Evolutionary conservation across 2,329 filamentous ascomycete species (phyloP).

Genomic region (Calycina herbarum): DNA sequence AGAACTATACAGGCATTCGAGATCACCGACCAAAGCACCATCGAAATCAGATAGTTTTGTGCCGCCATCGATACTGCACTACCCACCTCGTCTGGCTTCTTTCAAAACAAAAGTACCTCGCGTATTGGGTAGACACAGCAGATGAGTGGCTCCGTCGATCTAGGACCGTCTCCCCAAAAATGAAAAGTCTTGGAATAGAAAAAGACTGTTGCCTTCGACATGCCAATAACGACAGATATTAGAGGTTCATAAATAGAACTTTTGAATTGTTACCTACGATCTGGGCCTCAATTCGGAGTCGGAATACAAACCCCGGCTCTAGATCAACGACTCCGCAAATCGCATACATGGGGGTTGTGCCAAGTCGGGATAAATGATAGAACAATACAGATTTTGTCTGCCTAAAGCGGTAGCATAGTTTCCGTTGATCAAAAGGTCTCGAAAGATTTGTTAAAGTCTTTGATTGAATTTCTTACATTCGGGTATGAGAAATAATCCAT

Average conservation of each 20-base stretch:
- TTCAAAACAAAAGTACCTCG: no score
- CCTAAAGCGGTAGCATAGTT: conserved; percentile 10
- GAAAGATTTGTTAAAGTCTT: neutral
- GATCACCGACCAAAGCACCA: no score
- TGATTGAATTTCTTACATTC: neutral
- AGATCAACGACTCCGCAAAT: neutral
- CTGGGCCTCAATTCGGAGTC: neutral
- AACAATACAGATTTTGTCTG: conserved; percentile 11
- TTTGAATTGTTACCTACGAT: neutral
- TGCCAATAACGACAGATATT: no score
- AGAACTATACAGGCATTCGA: no score
- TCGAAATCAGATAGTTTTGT: no score
- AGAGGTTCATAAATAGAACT: neutral
- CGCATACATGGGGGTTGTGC: conserved; percentile 5
- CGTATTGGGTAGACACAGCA: no score
- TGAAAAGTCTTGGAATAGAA: no score
- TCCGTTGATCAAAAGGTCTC: conserved; percentile 10
- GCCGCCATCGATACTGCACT: no score
- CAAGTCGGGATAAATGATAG: conserved; percentile 6
- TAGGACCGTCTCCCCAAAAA: no score
- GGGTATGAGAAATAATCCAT: neutral
- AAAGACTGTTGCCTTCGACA: no score
- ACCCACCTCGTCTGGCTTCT: no score
- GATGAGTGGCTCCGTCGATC: no score
- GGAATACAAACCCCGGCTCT: neutral